Percentiles rank a stretch among this genome's conserved stretches.
phyloP scores from a whole-genome alignment of 2,329 filamentous ascomycete genomes.

The Aureobasidium sp. region DNA sequence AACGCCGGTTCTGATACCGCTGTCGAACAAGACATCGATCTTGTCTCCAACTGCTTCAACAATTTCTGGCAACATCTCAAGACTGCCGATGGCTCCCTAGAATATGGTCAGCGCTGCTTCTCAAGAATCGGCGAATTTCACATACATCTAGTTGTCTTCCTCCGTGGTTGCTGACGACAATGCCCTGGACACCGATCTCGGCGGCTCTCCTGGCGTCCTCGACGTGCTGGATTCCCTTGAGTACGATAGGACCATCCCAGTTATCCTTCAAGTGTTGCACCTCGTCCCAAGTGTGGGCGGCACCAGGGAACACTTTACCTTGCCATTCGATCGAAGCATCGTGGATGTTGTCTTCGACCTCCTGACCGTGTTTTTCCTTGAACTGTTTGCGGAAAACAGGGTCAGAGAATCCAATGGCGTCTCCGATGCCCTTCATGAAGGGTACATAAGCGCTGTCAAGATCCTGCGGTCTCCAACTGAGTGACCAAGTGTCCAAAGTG shows the following conservation, averaged over 20 bases:
- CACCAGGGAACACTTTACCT: slow-evolving; percentile 39
- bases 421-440: slow-evolving; percentile 37
- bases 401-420: slow-evolving; percentile 58
- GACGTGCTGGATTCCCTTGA: slow-evolving; percentile 52
- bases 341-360: slow-evolving; percentile 38
- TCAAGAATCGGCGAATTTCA: neutral
- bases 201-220: slow-evolving; percentile 42
- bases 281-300: slow-evolving; percentile 50
- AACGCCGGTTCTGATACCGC: slow-evolving; percentile 42
- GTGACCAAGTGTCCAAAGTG: slow-evolving; percentile 63
- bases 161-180: slow-evolving; percentile 49
- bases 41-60: slow-evolving; percentile 51
- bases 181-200: slow-evolving; percentile 42
- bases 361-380: slow-evolving; percentile 36
- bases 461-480: slow-evolving; percentile 57
- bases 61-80: slow-evolving; percentile 53
- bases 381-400: slow-evolving; percentile 57
- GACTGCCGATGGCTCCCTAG: slow-evolving; percentile 38
- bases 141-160: slow-evolving; percentile 43
- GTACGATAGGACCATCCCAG: slow-evolving; percentile 58
- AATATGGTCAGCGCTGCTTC: neutral
- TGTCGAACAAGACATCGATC: slow-evolving; percentile 45
- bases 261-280: slow-evolving; percentile 47
- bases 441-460: slow-evolving; percentile 16
- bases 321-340: slow-evolving; percentile 50